These are phyloP conservation scores for Cryomyces minteri DNA, from an alignment of 495 filamentous ascomycete genomes.

Conservation along the genomic window DNA sequence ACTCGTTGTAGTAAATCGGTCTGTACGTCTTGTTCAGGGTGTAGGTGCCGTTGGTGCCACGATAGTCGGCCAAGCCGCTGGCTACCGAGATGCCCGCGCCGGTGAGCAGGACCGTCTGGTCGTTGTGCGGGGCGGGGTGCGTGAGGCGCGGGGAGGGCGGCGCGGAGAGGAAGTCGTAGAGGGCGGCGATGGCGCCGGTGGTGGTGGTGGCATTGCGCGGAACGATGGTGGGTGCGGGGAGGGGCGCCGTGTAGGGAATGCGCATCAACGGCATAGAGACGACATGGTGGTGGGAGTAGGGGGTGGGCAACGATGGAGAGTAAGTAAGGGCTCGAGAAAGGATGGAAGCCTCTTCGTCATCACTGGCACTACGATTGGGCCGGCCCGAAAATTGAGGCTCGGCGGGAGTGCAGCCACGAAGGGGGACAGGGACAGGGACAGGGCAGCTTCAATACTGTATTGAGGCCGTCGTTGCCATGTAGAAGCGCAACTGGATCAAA, in stretches of 20 bases:
- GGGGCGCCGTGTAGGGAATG: slow-evolving; percentile 75
- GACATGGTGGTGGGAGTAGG: too few relatives aligned
- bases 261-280: slow-evolving; percentile 39
- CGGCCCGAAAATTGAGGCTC: too few relatives aligned
- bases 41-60: slow-evolving; percentile 80
- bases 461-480: too few relatives aligned
- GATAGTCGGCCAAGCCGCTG: slow-evolving; percentile 83
- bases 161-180: slow-evolving; percentile 52
- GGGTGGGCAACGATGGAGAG: too few relatives aligned
- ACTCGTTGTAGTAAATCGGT: slow-evolving; percentile 88
- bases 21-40: slow-evolving; percentile 73
- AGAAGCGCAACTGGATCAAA: too few relatives aligned
- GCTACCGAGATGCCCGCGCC: slow-evolving; percentile 90
- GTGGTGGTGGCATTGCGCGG: slow-evolving; percentile 50
- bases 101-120: slow-evolving; percentile 58
- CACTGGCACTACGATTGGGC: too few relatives aligned
- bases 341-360: too few relatives aligned
- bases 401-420: too few relatives aligned
- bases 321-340: too few relatives aligned
- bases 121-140: slow-evolving; percentile 20
- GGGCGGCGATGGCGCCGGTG: slow-evolving; percentile 54
- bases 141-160: slow-evolving; percentile 15
- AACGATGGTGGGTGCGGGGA: slow-evolving; percentile 61
- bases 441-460: too few relatives aligned
- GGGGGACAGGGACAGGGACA: too few relatives aligned